Percentiles rank a stretch among this genome's conserved stretches.
Evolutionary conservation across 257 asterid genomes (phyloP).

Genomic region (Solanum rostratum): DNA sequence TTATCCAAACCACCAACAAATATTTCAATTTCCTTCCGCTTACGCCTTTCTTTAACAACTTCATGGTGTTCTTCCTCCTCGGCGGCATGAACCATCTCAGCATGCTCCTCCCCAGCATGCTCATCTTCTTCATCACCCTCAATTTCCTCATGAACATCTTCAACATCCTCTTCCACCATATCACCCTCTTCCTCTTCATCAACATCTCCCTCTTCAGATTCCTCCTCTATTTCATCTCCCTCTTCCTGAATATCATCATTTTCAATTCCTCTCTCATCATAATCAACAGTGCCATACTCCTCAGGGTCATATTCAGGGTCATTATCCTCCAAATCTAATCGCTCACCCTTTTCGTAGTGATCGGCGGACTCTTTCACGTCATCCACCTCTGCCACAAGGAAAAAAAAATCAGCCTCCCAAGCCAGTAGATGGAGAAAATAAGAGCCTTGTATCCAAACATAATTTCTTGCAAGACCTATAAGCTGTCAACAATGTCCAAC

Average conservation of each 20-base stretch:
- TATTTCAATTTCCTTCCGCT: slow-evolving; percentile 90
- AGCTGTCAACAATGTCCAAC: background rate
- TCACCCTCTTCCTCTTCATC: slow-evolving; percentile 70
- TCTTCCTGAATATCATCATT: slow-evolving; percentile 51
- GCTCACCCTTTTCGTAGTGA: slow-evolving; percentile 74
- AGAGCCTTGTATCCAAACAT: background rate
- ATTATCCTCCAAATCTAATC: slow-evolving; percentile 89
- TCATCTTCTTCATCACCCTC: slow-evolving; percentile 63
- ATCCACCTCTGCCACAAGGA: slow-evolving; percentile 41
- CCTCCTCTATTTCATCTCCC: slow-evolving; percentile 49
- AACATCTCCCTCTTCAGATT: slow-evolving; percentile 36
- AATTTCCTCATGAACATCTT: slow-evolving; percentile 48
- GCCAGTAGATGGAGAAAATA: background rate
- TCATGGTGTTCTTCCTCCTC: slow-evolving; percentile 92
- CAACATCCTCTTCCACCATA: slow-evolving; percentile 52
- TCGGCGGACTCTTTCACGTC: slow-evolving; percentile 51
- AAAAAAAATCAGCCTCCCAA: background rate
- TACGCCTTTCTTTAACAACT: slow-evolving; percentile 77
- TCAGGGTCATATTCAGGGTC: slow-evolving; percentile 94
- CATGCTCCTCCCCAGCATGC: slow-evolving; percentile 36
- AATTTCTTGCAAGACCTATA: background rate
- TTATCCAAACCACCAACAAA: slow-evolving; percentile 98
- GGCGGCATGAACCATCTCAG: slow-evolving; percentile 52
- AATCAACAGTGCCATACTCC: slow-evolving; percentile 68
- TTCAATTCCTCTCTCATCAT: slow-evolving; percentile 80